A percentile compares a stretch with the other conserved stretches of the same genome.
phyloP scores from a whole-genome alignment of 2,329 filamentous ascomycete species.

The Microcera coccophila region DNA sequence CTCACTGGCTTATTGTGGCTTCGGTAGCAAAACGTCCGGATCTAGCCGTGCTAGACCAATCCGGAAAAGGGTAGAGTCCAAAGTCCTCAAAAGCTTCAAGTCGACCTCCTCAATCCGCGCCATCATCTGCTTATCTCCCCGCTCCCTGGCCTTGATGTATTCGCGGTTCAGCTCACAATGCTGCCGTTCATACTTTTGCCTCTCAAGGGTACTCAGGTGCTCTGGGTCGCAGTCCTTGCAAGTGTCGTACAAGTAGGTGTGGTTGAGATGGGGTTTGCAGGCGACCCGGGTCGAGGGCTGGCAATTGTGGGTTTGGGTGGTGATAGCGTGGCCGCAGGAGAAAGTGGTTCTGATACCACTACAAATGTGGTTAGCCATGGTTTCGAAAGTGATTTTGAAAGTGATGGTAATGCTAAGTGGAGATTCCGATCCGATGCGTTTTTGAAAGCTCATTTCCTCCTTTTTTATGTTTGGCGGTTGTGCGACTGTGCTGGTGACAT shows the following conservation, averaged over 20 bases:
- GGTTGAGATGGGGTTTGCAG: conserved; percentile 13
- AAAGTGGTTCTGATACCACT: conserved; percentile 22
- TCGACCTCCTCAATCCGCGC: conserved; percentile 19
- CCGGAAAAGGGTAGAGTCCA: conserved; percentile 22
- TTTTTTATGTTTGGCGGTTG: too few relatives aligned
- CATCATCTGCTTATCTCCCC: conserved; percentile 24
- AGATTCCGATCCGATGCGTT: too few relatives aligned
- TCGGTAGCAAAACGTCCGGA: conserved; percentile 20
- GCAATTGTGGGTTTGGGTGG: conserved; percentile 10
- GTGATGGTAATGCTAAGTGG: too few relatives aligned
- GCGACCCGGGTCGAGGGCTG: conserved; percentile 5
- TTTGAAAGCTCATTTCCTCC: too few relatives aligned
- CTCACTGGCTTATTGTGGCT: too few relatives aligned
- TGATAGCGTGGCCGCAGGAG: conserved; percentile 26
- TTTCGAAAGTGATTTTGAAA: too few relatives aligned
- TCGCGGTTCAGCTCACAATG: conserved; percentile 24
- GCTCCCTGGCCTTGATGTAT: conserved; percentile 25
- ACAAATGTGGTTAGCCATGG: conserved; percentile 21
- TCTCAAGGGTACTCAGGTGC: conserved; percentile 23
- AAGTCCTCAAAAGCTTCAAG: conserved; percentile 15
- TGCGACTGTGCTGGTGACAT: too few relatives aligned
- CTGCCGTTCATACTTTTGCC: conserved; percentile 25
- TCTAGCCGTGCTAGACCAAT: conserved; percentile 17
- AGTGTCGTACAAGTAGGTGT: conserved; percentile 31
- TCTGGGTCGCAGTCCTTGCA: conserved; percentile 36